Percentiles rank a stretch among this genome's conserved stretches.
phyloP scores from a whole-genome alignment of 306 rosid species.

The Rosa persica region DNA sequence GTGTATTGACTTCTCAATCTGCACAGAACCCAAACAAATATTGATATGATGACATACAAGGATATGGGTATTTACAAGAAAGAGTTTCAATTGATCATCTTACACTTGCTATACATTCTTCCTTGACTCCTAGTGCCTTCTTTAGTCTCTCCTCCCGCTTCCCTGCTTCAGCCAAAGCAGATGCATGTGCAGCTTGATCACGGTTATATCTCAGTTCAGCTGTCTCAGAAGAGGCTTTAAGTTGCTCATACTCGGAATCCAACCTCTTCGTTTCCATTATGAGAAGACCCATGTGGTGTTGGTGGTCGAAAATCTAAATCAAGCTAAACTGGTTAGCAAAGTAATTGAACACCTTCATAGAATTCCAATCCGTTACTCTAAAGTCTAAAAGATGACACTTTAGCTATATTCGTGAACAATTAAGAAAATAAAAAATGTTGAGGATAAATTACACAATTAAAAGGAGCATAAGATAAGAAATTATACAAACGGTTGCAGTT shows the following conservation, averaged over 20 bases:
- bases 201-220: conserved; percentile 58
- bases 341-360: background rate
- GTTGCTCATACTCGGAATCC: conserved; percentile 59
- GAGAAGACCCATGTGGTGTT: conserved; percentile 97
- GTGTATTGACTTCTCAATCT: conserved; percentile 92
- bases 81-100: conserved; percentile 34
- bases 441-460: background rate
- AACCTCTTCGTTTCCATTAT: conserved; percentile 77
- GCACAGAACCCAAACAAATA: conserved; percentile 23
- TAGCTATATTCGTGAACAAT: background rate
- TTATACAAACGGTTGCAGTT: background rate
- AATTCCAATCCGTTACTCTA: background rate
- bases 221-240: conserved; percentile 59
- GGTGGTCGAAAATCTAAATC: conserved; percentile 76
- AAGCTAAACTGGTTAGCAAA: conserved; percentile 23
- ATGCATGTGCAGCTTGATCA: conserved; percentile 55
- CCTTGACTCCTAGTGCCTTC: conserved; percentile 76
- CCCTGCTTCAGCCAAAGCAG: conserved; percentile 69
- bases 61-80: background rate
- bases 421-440: background rate
- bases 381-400: background rate
- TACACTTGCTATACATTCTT: conserved; percentile 94
- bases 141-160: conserved; percentile 78
- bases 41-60: background rate
- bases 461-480: background rate